Conservation (phyloP, 2,329 filamentous ascomycete genomes). For the Penicillium concentricum region DNA sequence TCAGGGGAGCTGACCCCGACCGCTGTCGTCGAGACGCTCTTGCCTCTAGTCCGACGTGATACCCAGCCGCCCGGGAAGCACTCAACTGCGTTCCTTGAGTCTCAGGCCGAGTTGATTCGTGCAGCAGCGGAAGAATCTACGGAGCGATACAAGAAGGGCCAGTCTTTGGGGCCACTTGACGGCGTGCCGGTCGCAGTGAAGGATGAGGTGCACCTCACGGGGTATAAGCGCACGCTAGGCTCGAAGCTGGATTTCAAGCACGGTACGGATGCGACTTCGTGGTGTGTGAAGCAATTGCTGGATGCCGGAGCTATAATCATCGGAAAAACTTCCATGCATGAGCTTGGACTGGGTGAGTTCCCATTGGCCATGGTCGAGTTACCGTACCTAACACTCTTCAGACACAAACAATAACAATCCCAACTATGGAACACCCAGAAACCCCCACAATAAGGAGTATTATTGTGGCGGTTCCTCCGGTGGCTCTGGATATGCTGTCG, state of each 20-base stretch:
- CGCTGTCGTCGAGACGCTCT: slow-evolving; percentile 67
- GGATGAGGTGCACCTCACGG: slow-evolving; percentile 72
- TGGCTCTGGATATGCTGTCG: slow-evolving; percentile 69
- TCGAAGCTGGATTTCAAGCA: slow-evolving; percentile 59
- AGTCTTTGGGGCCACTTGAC: slow-evolving; percentile 68
- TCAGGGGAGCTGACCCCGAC: slow-evolving; percentile 69
- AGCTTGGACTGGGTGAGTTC: slow-evolving; percentile 65
- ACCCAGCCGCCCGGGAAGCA: slow-evolving; percentile 57
- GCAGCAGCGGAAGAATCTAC: slow-evolving; percentile 72
- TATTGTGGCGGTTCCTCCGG: slow-evolving; percentile 81
- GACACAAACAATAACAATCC: slow-evolving; percentile 84
- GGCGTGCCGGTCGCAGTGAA: slow-evolving; percentile 82
- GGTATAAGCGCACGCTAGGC: slow-evolving; percentile 67
- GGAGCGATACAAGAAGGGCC: slow-evolving; percentile 66
- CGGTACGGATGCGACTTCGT: slow-evolving; percentile 57
- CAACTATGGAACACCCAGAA: slow-evolving; percentile 69
- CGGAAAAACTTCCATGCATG: slow-evolving; percentile 78
- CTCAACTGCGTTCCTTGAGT: slow-evolving; percentile 70
- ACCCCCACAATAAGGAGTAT: slow-evolving; percentile 73
- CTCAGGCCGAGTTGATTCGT: slow-evolving; percentile 61
- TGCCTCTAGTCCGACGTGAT: slow-evolving; percentile 68
- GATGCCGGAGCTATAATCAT: slow-evolving; percentile 73
- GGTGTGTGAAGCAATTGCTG: slow-evolving; percentile 69
- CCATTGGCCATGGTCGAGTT: neutral
- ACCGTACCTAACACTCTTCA: slow-evolving; percentile 15